Conservation (phyloP, 805 yeast species). For the Saccharomyces paradoxus region DNA sequence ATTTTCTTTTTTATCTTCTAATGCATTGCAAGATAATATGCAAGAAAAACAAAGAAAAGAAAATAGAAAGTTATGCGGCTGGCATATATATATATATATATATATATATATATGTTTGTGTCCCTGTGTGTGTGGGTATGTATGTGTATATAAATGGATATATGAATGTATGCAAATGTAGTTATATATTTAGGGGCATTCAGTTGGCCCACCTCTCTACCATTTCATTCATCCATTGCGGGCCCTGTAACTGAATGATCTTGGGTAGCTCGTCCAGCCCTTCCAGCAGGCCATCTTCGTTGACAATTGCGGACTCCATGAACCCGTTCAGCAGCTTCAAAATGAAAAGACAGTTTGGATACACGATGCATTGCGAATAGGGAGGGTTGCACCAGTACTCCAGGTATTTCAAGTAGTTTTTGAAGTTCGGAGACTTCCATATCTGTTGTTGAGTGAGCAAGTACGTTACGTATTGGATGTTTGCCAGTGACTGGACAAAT, state of each 20-base stretch:
- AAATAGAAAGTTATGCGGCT: background rate
- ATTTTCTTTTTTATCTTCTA: background rate
- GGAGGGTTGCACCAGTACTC: slow-evolving; percentile 77
- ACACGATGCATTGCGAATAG: slow-evolving; percentile 45
- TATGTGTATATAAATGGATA: background rate
- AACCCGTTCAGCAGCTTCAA: slow-evolving; percentile 45
- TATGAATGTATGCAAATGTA: background rate
- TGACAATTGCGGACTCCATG: slow-evolving; percentile 31
- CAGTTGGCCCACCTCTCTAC: slow-evolving; percentile 49
- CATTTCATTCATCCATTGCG: slow-evolving; percentile 58
- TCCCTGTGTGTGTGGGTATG: background rate
- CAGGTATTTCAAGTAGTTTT: slow-evolving; percentile 68
- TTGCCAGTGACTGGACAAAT: slow-evolving; percentile 88
- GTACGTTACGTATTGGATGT: slow-evolving; percentile 77
- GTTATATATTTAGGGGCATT: background rate
- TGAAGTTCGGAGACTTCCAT: slow-evolving; percentile 55
- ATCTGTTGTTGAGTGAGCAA: slow-evolving; percentile 72
- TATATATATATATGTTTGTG: background rate
- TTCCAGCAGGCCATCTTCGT: slow-evolving; percentile 38
- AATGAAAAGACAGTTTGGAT: slow-evolving; percentile 83
- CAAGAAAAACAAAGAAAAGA: background rate
- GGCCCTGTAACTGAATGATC: slow-evolving; percentile 34
- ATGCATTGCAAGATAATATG: background rate
- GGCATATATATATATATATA: background rate
- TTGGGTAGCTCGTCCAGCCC: slow-evolving; percentile 48